A percentile compares a stretch with the other conserved stretches of the same genome.
Evolutionary conservation across 2,329 filamentous ascomycete genomes (phyloP).

Genomic region (Bertia moriformis): DNA sequence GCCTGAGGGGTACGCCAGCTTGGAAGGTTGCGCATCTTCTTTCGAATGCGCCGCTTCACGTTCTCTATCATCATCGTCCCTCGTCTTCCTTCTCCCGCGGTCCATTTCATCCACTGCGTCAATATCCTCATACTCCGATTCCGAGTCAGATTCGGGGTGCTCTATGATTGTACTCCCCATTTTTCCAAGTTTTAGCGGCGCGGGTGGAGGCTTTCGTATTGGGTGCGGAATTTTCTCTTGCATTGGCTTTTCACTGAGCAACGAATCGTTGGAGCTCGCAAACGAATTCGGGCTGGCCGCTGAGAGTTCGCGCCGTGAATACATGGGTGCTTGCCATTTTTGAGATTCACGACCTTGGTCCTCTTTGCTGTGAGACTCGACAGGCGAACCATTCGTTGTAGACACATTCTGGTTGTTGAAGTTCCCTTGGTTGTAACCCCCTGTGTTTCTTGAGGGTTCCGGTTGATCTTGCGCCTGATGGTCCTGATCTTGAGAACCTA

Average conservation of each 20-base stretch:
- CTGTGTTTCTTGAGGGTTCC: no score
- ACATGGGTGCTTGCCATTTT: not conserved
- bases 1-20: constrained; percentile 29
- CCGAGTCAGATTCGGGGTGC: constrained; percentile 47
- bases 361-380: no score
- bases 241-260: not conserved
- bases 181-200: constrained; percentile 60
- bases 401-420: not conserved
- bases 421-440: no score
- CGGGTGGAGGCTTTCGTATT: constrained; percentile 69
- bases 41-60: constrained; percentile 54
- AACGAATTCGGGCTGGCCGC: not conserved
- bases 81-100: constrained; percentile 67
- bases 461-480: no score
- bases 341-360: not conserved
- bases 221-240: constrained; percentile 26
- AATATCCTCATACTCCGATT: constrained; percentile 73
- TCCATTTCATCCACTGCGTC: constrained; percentile 54
- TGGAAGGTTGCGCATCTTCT: constrained; percentile 51
- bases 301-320: not conserved
- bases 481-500: no score
- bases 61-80: constrained; percentile 73
- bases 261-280: not conserved
- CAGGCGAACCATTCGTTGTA: no score
- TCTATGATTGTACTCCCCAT: constrained; percentile 25